phyloP scores from a whole-genome alignment of 768 basidiomycete species.

The Floccularia luteovirens region DNA sequence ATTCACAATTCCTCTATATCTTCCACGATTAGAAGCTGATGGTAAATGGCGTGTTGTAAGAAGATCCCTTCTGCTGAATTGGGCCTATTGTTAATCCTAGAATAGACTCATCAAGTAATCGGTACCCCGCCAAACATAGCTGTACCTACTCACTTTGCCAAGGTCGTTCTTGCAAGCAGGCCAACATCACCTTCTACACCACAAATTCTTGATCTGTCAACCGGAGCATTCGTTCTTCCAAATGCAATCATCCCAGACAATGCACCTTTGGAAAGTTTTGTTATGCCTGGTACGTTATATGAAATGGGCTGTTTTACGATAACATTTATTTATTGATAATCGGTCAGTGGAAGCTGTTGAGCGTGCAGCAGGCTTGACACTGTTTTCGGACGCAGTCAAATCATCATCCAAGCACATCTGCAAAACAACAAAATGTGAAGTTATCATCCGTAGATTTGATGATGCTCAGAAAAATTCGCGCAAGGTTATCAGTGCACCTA shows the following conservation, averaged over 20 bases:
- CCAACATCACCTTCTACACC: constrained; percentile 70
- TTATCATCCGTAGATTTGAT: constrained; percentile 85
- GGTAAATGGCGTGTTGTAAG: constrained; percentile 95
- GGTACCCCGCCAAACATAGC: constrained; percentile 84
- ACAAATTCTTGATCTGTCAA: constrained; percentile 65
- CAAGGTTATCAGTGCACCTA: constrained; percentile 46
- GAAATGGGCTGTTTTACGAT: background rate
- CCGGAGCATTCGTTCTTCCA: constrained; percentile 93
- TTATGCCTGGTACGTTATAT: constrained; percentile 60
- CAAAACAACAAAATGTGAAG: constrained; percentile 80
- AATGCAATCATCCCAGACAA: constrained; percentile 90
- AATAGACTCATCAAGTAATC: constrained; percentile 89
- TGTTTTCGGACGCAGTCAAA: constrained; percentile 85
- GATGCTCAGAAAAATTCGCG: constrained; percentile 70
- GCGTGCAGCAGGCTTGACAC: constrained; percentile 74
- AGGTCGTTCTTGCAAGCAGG: constrained; percentile 78
- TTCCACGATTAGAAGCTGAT: constrained; percentile 77
- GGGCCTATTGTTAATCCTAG: background rate
- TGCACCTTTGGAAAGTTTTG: constrained; percentile 70
- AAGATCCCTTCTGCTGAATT: constrained; percentile 9
- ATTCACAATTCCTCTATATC: constrained; percentile 96
- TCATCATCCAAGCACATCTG: constrained; percentile 77
- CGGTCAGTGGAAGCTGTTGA: constrained; percentile 84
- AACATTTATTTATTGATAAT: background rate
- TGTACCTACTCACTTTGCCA: constrained; percentile 98